Percentiles rank a stretch among this genome's conserved stretches.
phyloP scores from a whole-genome alignment of 371 early-diverging fungal genomes.

The Entomophthora muscae region DNA sequence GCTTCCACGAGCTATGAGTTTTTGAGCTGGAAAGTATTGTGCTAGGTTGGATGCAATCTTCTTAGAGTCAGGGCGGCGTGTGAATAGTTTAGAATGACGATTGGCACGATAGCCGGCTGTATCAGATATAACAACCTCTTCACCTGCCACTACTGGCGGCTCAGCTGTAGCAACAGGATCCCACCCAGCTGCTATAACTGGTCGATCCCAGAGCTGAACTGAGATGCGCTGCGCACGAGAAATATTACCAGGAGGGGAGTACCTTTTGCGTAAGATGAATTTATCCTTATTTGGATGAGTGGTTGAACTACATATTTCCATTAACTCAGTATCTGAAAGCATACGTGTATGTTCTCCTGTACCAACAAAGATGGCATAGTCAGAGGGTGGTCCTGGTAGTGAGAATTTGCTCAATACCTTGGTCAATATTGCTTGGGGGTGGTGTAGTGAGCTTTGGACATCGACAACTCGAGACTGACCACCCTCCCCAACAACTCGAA shows the following conservation, averaged over 20 bases:
- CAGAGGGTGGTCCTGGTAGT: constrained; percentile 33
- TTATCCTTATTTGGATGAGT: constrained; percentile 51
- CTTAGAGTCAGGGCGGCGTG: constrained; percentile 85
- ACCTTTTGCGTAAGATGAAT: constrained; percentile 55
- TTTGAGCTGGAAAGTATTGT: constrained; percentile 64
- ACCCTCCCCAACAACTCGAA: constrained; percentile 48
- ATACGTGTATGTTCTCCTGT: constrained; percentile 40
- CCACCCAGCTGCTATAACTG: background rate
- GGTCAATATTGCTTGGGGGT: constrained; percentile 31
- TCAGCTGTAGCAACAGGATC: background rate
- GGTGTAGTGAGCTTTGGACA: constrained; percentile 27
- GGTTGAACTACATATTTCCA: constrained; percentile 43
- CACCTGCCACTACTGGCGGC: constrained; percentile 11
- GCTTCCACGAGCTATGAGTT: background rate
- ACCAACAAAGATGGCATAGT: constrained; percentile 38
- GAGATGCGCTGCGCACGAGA: constrained; percentile 9
- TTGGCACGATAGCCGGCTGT: background rate
- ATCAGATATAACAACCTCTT: background rate
- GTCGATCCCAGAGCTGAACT: constrained; percentile 8
- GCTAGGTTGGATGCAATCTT: constrained; percentile 70
- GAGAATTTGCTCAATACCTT: constrained; percentile 47
- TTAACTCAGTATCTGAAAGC: constrained; percentile 46
- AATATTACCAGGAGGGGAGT: constrained; percentile 20
- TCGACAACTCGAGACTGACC: constrained; percentile 44
- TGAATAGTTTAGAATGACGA: constrained; percentile 42